phyloP scores from a whole-genome alignment of 1,284 basidiomycete genomes.

The Agaricales sp. region DNA sequence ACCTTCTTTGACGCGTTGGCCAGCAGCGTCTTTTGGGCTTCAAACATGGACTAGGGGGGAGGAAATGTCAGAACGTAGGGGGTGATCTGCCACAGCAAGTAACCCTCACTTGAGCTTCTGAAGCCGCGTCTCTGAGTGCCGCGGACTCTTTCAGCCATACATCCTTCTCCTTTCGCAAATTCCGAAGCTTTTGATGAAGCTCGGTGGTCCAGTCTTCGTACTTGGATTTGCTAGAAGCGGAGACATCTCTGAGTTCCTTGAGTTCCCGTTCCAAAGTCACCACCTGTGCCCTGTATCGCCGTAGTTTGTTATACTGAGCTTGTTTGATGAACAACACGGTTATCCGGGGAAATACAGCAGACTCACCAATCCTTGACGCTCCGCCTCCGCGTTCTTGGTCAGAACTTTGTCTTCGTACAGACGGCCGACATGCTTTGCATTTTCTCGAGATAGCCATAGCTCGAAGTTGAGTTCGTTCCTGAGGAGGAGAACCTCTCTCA shows the following conservation, averaged over 20 bases:
- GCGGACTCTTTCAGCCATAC: constrained; percentile 53
- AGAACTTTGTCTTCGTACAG: constrained; percentile 65
- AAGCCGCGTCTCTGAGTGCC: constrained; percentile 49
- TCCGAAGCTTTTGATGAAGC: constrained; percentile 53
- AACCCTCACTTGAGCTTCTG: constrained; percentile 45
- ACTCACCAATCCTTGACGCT: constrained; percentile 71
- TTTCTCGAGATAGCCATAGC: constrained; percentile 69
- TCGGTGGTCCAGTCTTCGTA: constrained; percentile 67
- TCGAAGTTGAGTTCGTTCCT: constrained; percentile 77
- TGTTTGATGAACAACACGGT: too few relatives aligned
- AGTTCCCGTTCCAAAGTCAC: constrained; percentile 50
- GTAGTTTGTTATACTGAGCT: constrained; percentile 64
- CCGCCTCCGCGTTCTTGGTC: constrained; percentile 63
- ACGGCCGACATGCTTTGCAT: constrained; percentile 68
- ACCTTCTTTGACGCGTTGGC: constrained; percentile 49
- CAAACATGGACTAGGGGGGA: constrained; percentile 47
- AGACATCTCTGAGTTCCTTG: constrained; percentile 53
- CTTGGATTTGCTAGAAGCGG: constrained; percentile 51
- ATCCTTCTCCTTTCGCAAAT: constrained; percentile 59
- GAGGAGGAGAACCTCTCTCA: constrained; percentile 63
- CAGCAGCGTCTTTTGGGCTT: constrained; percentile 56
- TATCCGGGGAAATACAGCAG: too few relatives aligned
- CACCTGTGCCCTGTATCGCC: constrained; percentile 60
- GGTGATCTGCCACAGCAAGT: background rate
- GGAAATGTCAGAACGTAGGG: constrained; percentile 3